A percentile compares a stretch with the other conserved stretches of the same genome.
Evolutionary conservation across 2,329 filamentous ascomycete genomes (phyloP).

Genomic region (Scleromitrula shiraiana): DNA sequence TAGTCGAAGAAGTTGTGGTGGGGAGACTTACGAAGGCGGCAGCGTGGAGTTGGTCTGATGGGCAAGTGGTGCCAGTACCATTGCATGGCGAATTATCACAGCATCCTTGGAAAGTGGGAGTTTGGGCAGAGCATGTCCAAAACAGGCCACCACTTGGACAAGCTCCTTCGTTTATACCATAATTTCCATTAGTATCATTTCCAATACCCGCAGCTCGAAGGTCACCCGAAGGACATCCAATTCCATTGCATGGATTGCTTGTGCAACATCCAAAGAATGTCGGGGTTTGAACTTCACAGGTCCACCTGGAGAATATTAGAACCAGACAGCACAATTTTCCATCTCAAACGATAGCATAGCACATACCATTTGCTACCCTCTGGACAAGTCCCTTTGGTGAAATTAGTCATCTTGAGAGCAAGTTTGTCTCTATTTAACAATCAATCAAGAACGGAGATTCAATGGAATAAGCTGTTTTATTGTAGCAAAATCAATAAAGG

Average conservation of each 20-base stretch:
- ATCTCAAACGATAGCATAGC: no score
- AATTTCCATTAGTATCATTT: background rate
- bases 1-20: background rate
- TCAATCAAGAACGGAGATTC: no score
- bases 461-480: no score
- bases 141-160: slow-evolving; percentile 1
- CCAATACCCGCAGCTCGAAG: slow-evolving; percentile 16
- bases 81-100: background rate
- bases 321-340: no score
- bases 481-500: no score
- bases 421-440: no score
- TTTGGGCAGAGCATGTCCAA: background rate
- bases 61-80: slow-evolving; percentile 1
- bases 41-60: background rate
- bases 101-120: slow-evolving; percentile 2
- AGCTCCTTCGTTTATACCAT: no score
- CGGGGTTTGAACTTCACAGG: slow-evolving; percentile 11
- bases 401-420: background rate
- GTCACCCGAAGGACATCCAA: slow-evolving; percentile 11
- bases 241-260: slow-evolving; percentile 15
- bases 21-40: background rate
- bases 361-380: background rate
- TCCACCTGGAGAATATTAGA: slow-evolving; percentile 10
- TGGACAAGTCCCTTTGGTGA: background rate
- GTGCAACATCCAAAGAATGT: slow-evolving; percentile 18